phyloP scores from a whole-genome alignment of 1,284 basidiomycete genomes.

The Amylostereum chailletii region DNA sequence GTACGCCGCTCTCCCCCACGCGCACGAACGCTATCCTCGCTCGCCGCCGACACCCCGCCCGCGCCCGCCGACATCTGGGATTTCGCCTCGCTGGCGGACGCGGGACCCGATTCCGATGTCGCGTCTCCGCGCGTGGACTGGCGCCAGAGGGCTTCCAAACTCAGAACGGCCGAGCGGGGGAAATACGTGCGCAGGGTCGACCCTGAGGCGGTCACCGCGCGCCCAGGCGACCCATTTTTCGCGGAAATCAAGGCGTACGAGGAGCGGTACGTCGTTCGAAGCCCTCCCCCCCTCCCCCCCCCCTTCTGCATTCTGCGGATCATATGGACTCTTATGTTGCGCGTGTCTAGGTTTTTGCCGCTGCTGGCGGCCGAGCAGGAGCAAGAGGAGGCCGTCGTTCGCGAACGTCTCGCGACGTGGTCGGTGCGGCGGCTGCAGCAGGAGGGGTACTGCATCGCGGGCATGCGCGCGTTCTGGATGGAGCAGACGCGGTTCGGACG shows the following conservation, averaged over 20 bases:
- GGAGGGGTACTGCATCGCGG: constrained; percentile 66
- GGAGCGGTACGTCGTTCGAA: constrained; percentile 26
- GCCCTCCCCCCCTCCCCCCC: background rate
- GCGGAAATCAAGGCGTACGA: constrained; percentile 37
- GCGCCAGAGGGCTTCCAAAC: background rate
- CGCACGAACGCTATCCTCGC: background rate
- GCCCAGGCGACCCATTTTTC: constrained; percentile 28
- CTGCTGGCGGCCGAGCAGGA: constrained; percentile 58
- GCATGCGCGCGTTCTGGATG: constrained; percentile 56
- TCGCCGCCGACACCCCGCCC: background rate
- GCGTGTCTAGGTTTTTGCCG: constrained; percentile 44
- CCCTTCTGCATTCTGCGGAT: background rate
- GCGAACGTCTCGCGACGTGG: constrained; percentile 61
- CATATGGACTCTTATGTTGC: background rate
- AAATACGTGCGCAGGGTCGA: constrained; percentile 25
- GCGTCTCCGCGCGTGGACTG: background rate
- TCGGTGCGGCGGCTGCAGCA: constrained; percentile 43
- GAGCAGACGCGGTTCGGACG: constrained; percentile 50
- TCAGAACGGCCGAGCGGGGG: constrained; percentile 6
- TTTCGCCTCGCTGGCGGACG: background rate
- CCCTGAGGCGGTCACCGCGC: constrained; percentile 24
- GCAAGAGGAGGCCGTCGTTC: constrained; percentile 49
- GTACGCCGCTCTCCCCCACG: background rate
- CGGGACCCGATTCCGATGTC: background rate
- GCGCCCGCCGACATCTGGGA: background rate